These are phyloP conservation scores for Penicillium capsulatum DNA, from an alignment of 2,329 filamentous ascomycete genomes.

Conservation along the genomic window DNA sequence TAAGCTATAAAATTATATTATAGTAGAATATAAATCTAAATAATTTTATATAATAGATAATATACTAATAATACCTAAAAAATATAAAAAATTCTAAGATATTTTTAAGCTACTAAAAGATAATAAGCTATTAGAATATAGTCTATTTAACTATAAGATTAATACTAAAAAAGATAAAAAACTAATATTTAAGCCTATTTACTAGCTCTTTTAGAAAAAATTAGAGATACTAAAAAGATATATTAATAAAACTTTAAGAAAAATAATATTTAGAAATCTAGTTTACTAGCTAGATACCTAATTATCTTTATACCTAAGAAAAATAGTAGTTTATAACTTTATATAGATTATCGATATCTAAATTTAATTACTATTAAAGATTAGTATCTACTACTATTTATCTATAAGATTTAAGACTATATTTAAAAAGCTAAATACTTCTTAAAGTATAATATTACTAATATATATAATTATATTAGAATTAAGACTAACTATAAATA, in stretches of 20 bases:
- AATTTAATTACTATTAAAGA: too few relatives aligned
- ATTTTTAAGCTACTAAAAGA: slow-evolving; percentile 3
- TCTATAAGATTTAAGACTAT: background rate
- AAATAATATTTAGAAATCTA: slow-evolving; percentile 1
- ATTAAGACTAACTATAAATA: slow-evolving; percentile 5
- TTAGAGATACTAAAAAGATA: slow-evolving; percentile 4
- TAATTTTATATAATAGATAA: slow-evolving; percentile 1
- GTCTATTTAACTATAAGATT: slow-evolving; percentile 4
- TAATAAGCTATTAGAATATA: slow-evolving; percentile 1
- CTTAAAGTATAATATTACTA: slow-evolving; percentile 4
- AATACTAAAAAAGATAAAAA: slow-evolving; percentile 1
- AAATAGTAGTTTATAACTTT: too few relatives aligned
- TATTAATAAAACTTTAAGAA: slow-evolving; percentile 7
- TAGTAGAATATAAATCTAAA: slow-evolving; percentile 1
- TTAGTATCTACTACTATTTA: slow-evolving; percentile 1
- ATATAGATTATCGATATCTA: too few relatives aligned
- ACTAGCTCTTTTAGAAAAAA: background rate
- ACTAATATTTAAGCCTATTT: slow-evolving; percentile 1
- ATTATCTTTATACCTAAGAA: slow-evolving; percentile 7
- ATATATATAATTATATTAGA: slow-evolving; percentile 2
- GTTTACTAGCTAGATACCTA: slow-evolving; percentile 3
- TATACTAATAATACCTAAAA: slow-evolving; percentile 3
- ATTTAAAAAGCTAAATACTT: slow-evolving; percentile 2
- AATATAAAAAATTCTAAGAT: too few relatives aligned
- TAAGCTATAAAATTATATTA: slow-evolving; percentile 6